Evolutionary conservation across 208 protist genomes (phyloP), one percentile per base, ranked within the genome.

Genomic region (Vickermania spadyakhi): DNA sequence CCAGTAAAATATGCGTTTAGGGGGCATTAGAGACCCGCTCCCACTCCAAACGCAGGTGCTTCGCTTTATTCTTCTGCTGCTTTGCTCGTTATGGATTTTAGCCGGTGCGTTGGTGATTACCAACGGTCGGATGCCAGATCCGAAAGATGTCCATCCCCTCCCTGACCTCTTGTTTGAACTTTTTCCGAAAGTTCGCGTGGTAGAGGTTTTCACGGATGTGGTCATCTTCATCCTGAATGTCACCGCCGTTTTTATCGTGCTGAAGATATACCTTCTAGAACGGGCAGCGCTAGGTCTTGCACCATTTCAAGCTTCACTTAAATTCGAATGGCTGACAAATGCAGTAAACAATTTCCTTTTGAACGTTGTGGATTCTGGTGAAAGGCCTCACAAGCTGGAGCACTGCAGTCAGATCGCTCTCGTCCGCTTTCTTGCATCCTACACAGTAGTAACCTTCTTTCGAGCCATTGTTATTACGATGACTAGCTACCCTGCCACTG

Each of bases 401-500:
- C 50, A 54, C 31, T 68, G 73, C 1, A 70, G 72, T 60, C 51
- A 77, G 14, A 79, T 89, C 54, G 79, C 75, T 45, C 54, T 56
- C 26, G 86, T 93, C 50, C 86, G 86, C 57, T 93, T 91, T 54
- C 28, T 84, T 1, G 75, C 77, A 3, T 73, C 78, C 11, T 95
- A 89, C 66, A 63, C 60, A 18, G 58, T 79, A 7, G 64, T 88
- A 50, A 73, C 89, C 60, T 49, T 92, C 13, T 87, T 87, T 64
- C 81, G 89, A 23, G 59, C 77, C 14, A 50, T 86, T 50, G 78
- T 81, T 27, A 88, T 96, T 58, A 61, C 74, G 11, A 71, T 81
- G 56, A 96, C 89, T 7, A 81, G 85, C 7, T 88, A 88, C 68
- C 89, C 89, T 22, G 70, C 89, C 18, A 88, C 86, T 2, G 81